A percentile compares a stretch with the other conserved stretches of the same genome.
Evolutionary conservation across 2,329 filamentous ascomycete genomes (phyloP).

Genomic region (Trichoderma polysporum): DNA sequence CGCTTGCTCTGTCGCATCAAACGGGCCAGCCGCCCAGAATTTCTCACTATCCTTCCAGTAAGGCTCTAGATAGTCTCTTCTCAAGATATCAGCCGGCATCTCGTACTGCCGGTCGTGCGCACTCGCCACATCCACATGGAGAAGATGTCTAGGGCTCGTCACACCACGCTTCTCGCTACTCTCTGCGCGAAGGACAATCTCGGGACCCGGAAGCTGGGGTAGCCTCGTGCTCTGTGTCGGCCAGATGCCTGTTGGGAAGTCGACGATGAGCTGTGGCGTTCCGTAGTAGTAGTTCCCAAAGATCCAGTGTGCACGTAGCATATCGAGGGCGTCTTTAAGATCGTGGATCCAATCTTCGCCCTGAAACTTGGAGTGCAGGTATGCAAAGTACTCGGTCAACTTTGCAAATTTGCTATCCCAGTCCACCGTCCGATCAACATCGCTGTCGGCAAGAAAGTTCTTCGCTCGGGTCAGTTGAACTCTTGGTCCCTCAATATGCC

Average conservation of each 20-base stretch:
- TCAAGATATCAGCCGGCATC: slow-evolving; percentile 2
- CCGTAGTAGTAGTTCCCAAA: slow-evolving; percentile 40
- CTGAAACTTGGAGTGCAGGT: slow-evolving; percentile 30
- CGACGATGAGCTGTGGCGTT: slow-evolving; percentile 28
- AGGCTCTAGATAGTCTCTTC: neutral
- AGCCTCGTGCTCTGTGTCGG: slow-evolving; percentile 30
- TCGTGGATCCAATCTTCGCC: slow-evolving; percentile 32
- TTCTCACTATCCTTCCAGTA: neutral
- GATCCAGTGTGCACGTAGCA: slow-evolving; percentile 36
- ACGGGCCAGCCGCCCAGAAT: slow-evolving; percentile 8
- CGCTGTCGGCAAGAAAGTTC: slow-evolving; percentile 51
- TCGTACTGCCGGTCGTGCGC: slow-evolving; percentile 18
- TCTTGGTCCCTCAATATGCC: slow-evolving; percentile 35
- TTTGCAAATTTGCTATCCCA: slow-evolving; percentile 42
- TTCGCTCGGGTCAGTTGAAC: slow-evolving; percentile 35
- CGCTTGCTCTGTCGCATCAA: slow-evolving; percentile 8
- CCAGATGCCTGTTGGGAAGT: slow-evolving; percentile 25
- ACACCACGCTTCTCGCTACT: neutral
- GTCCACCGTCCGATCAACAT: slow-evolving; percentile 41
- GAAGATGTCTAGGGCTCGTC: slow-evolving; percentile 5
- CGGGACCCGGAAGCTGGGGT: slow-evolving; percentile 28
- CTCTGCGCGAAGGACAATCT: neutral
- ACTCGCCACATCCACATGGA: slow-evolving; percentile 7
- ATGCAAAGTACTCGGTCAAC: slow-evolving; percentile 41
- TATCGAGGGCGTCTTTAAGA: slow-evolving; percentile 33